These are phyloP conservation scores for Metschnikowia vanudenii DNA, from an alignment of 805 yeast species.

Conservation along the genomic window DNA sequence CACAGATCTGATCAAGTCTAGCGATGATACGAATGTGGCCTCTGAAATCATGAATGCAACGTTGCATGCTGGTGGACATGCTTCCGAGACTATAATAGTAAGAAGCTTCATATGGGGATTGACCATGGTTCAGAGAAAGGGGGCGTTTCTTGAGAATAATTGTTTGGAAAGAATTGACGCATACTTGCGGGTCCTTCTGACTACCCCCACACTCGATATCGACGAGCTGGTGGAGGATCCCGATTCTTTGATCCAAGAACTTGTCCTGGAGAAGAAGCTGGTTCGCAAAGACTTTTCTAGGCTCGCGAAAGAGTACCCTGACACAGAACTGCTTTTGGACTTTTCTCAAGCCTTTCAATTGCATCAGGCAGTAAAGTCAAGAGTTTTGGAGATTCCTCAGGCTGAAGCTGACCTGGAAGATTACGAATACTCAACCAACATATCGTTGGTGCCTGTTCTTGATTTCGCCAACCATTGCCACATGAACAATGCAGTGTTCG, in stretches of 20 bases:
- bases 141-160: neutral
- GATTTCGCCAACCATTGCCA: conserved; percentile 67
- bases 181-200: conserved; percentile 12
- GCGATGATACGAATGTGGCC: conserved; percentile 4
- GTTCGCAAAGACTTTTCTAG: conserved; percentile 4
- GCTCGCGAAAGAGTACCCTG: conserved; percentile 4
- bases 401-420: conserved; percentile 10
- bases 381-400: conserved; percentile 66
- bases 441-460: conserved; percentile 61
- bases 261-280: conserved; percentile 6
- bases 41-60: conserved; percentile 8
- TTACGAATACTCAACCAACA: conserved; percentile 46
- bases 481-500: conserved; percentile 49
- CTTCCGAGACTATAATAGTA: conserved; percentile 17
- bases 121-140: neutral
- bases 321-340: conserved; percentile 11
- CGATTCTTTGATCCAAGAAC: conserved; percentile 8
- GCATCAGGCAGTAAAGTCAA: conserved; percentile 51
- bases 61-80: conserved; percentile 6
- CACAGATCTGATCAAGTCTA: conserved; percentile 4
- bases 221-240: conserved; percentile 3
- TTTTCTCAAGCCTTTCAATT: conserved; percentile 29
- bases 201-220: conserved; percentile 12
- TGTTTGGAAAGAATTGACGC: conserved; percentile 3
- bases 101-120: conserved; percentile 19